Percentiles rank a stretch among this genome's conserved stretches.
These are phyloP conservation scores for Dothideomycetes sp. DNA, from an alignment of 2,329 filamentous ascomycete genomes.

Conservation along the genomic window DNA sequence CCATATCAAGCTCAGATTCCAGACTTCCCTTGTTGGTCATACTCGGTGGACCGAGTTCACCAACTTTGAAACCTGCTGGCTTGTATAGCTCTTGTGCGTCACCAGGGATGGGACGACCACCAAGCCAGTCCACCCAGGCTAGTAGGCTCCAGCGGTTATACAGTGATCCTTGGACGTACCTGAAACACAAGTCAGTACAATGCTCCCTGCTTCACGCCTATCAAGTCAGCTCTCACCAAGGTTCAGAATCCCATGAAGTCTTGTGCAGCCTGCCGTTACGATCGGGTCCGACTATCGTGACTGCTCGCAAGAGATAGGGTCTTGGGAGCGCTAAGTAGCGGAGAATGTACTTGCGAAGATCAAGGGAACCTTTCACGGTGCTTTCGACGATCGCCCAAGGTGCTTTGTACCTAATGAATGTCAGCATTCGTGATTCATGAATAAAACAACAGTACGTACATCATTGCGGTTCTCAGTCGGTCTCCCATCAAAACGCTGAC, in stretches of 20 bases:
- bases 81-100: slow-evolving; percentile 35
- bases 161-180: slow-evolving; percentile 41
- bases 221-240: slow-evolving; percentile 44
- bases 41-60: slow-evolving; percentile 51
- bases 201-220: neutral
- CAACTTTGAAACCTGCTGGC: slow-evolving; percentile 42
- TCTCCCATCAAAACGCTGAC: slow-evolving; percentile 53
- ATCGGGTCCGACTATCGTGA: slow-evolving; percentile 37
- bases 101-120: slow-evolving; percentile 37
- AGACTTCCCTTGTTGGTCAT: slow-evolving; percentile 36
- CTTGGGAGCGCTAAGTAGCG: slow-evolving; percentile 52
- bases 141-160: slow-evolving; percentile 53
- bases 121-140: slow-evolving; percentile 37
- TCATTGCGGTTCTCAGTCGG: slow-evolving; percentile 52
- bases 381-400: slow-evolving; percentile 22
- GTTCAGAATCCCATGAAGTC: slow-evolving; percentile 47
- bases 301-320: slow-evolving; percentile 26
- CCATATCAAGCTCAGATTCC: slow-evolving; percentile 17
- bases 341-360: slow-evolving; percentile 43
- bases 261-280: slow-evolving; percentile 40
- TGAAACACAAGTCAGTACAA: neutral
- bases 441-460: slow-evolving; percentile 33
- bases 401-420: slow-evolving; percentile 20
- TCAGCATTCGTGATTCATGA: neutral
- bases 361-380: slow-evolving; percentile 38